Evolutionary conservation across 768 basidiomycete species (phyloP).

Genomic region (Suillus variegatus): DNA sequence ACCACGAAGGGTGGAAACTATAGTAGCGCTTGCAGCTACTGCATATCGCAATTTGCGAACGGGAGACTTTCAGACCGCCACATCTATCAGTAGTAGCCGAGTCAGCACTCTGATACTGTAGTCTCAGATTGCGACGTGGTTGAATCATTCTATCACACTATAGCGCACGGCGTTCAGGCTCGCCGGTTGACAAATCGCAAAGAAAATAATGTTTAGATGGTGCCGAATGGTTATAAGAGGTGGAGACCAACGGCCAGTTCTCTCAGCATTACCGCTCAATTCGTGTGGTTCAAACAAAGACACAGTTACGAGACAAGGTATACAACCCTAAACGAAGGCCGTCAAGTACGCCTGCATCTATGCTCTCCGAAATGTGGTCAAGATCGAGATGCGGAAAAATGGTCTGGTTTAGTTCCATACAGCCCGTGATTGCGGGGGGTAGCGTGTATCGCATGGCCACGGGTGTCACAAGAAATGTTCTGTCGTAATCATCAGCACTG

Average conservation of each 20-base stretch:
- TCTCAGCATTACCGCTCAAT: not conserved
- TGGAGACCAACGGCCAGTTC: not conserved
- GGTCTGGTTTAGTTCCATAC: slow-evolving; percentile 22
- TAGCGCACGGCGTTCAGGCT: not conserved
- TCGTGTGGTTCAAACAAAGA: not conserved
- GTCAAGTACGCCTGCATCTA: slow-evolving; percentile 29
- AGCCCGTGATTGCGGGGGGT: slow-evolving; percentile 18
- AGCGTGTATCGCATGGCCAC: slow-evolving; percentile 27
- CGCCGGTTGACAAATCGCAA: not conserved
- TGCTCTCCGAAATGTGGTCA: slow-evolving; percentile 36
- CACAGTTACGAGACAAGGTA: slow-evolving; percentile 18
- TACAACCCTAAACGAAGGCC: slow-evolving; percentile 37
- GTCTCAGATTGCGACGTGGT: not conserved
- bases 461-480: slow-evolving; percentile 33
- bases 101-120: not conserved
- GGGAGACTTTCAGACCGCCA: not conserved
- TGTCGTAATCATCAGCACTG: slow-evolving; percentile 8
- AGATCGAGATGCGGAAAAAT: slow-evolving; percentile 41
- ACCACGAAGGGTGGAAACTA: not conserved
- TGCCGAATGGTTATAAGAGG: not conserved
- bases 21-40: not conserved
- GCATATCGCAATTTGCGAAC: not conserved
- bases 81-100: not conserved
- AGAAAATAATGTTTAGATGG: not conserved
- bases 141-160: not conserved